Base-by-base conservation (phyloP, 73 alveolate genomes). In the Halteria grandinella region DNA sequence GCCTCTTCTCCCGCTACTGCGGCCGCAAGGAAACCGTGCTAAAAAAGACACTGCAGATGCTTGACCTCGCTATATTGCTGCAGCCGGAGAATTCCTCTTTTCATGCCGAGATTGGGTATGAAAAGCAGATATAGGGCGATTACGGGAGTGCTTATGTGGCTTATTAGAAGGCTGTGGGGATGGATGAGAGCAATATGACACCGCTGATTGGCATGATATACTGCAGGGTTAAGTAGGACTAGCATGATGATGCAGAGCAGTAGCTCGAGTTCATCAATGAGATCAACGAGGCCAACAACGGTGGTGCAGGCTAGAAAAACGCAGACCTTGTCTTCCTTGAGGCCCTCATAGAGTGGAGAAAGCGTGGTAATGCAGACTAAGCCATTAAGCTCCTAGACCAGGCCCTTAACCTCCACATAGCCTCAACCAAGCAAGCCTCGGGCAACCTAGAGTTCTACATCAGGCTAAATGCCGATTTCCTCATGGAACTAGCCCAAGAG, bases 191-290 rank as follows among this genome's bases (percentile, higher is more conserved):
- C 14, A 93, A 86, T 54, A 93, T 87, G 91, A 96, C 95, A 23
- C 93, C 97, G 15, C 89, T 94, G 34, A 77, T 91, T 52, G 98
- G 98, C n/a, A 85, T 95, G 95, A 91, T 97, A 25, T 89, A 89
- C 81, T 90, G 98, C 88, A 90, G 93, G 75, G 93, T 97, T 36
- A 71, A 63, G 63, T 90, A 97, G 75, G 98, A 97, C 34, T 77
- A 85, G 73, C 90, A 87, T 36, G 93, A 94, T 39, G 99, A 97
- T 79, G 99, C 99, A n/a, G 94, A 88, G 52, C 92, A 91, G 64
- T 93, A 97, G 74, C 78, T 97, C 18, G 98, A 97, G 66, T 94
- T 91, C 79, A 49, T 95, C 39, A 83, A 84, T 48, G 98, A 96
- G 84, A 84, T 93, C 17, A 80, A 86, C 40, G 97, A 83, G 55